Evolutionary conservation across 352 stramenopile genomes (phyloP), one percentile per base, ranked within the genome.

Genomic region (Pythium rhizo-oryzae): DNA sequence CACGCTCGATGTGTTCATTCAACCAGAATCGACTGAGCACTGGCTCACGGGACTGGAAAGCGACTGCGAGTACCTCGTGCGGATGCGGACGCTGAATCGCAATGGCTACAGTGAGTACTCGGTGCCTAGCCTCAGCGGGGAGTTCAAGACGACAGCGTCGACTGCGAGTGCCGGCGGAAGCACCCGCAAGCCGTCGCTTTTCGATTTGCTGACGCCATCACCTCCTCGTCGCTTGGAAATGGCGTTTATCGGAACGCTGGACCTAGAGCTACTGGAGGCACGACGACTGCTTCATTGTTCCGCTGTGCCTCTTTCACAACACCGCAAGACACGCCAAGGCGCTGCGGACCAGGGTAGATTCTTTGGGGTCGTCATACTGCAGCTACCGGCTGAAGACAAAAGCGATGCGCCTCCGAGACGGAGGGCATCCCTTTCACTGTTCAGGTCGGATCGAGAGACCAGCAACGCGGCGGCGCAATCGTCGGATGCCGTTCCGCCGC

Each of bases 21-120:
- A 84, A n/a, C 59, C 82, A 13, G 63, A 77, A 18, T 80, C 81
- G 16, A 71, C 56, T n/a, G 80, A 89, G 24, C 80, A 90, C 63
- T 90, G 81, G 81, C 52, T 92, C 19, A 72, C 72, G 18, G 75
- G 74, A 1, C 77, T 92, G 4, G 79, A 90, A 13, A 69, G 63
- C 56, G 79, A 82, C 35, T 82, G 71, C 1, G 84, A 90, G 41
- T 91, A 92, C 23, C 71, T 90, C 30, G 67, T 92, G 3, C 80
- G 84, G 8, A 80, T 92, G 67, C 74, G 81, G 18, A 70, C 74
- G 1, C 72, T 79, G 12, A 92, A 92, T 58, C 75, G 82, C 9
- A 91, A 92, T 52, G 84, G 84, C 3, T 82, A 78, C 54, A 84
- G 84, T 44, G 71, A 76, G n/a, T 92, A 84, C 55, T 85, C 80